Evolutionary conservation across 176 grass and related monocot species (phyloP).

Genomic region (Metroxylon sagu): DNA sequence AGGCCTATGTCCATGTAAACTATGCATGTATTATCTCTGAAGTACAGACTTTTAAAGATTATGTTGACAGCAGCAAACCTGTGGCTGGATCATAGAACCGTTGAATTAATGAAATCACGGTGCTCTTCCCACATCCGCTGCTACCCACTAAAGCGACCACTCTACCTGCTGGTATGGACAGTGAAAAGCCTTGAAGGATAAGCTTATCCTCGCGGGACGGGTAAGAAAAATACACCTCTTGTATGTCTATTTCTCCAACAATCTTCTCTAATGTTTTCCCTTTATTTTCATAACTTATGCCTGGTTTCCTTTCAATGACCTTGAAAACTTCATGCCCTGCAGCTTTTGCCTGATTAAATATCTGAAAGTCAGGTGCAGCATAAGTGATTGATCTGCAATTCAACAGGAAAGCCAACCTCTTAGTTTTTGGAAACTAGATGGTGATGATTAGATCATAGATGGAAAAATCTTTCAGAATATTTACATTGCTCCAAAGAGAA

Average conservation of each 20-base stretch:
- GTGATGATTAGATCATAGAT: neutral
- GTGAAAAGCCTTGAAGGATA: constrained; percentile 37
- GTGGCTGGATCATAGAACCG: constrained; percentile 43
- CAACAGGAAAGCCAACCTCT: neutral
- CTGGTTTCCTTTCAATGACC: constrained; percentile 28
- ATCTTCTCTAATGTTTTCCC: constrained; percentile 24
- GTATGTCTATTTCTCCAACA: constrained; percentile 28
- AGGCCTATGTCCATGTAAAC: too few relatives aligned
- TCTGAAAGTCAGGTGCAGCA: constrained; percentile 58
- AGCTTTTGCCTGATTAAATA: constrained; percentile 43
- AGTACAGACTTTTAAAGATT: neutral
- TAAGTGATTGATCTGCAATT: constrained; percentile 52
- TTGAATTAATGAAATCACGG: constrained; percentile 34
- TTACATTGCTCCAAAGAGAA: constrained; percentile 67
- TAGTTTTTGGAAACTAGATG: neutral
- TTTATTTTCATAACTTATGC: constrained; percentile 26
- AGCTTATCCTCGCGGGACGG: constrained; percentile 33
- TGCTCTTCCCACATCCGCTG: constrained; percentile 52
- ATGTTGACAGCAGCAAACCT: constrained; percentile 4
- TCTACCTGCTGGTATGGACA: constrained; percentile 31
- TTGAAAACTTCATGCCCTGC: constrained; percentile 37
- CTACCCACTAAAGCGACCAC: constrained; percentile 33
- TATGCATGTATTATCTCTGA: too few relatives aligned
- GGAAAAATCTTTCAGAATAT: neutral
- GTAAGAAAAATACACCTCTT: constrained; percentile 31